Evolutionary conservation across 768 basidiomycete genomes (phyloP), one percentile per base, ranked within the genome.

Genomic region (Royoungia palumana): DNA sequence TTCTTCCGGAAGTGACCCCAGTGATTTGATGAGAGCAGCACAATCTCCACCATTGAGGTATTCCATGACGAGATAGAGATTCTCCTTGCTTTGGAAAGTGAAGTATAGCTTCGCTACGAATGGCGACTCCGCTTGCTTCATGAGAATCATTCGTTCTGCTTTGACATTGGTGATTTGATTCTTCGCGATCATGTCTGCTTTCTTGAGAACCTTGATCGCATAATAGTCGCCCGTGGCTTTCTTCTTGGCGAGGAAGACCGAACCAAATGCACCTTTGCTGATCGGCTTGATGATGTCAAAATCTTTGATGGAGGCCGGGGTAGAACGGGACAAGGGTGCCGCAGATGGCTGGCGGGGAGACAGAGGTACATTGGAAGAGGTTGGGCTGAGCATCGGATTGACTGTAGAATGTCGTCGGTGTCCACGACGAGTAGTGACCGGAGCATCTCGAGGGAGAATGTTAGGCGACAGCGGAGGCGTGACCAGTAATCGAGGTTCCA

Each of bases 121-220:
- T 14, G 96, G 95, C 9, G 94, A 96, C 68, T 96, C 94, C 2
- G 95, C 89, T 69, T 98, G 95, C 66, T 94, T 94, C 96, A 99
- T 99, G 58, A 99, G 79, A 61, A 99, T 99, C 85, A 96, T 98
- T 49, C 96, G 81, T 73, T 99, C 96, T 2, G 96, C 96, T 72
- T 98, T 98, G 68, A 99, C 96, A 65, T 98, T 99, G 41, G 96
- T 98, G 67, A 99, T 95, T 70, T 99, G 96, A 74, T 99, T 99
- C 80, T 99, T 99, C 35, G 96, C 91, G 67, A 99, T 98, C 96
- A 99, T 99, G 71, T 99, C 96, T n/a, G 94, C 92, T 75, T 99
- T 99, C 75, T 95, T 97, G 65, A 99, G 72, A n/a, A 98, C 94
- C 71, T 99, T 99, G 81, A 99, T 95, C 22, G 96, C 96, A 71